A percentile compares a stretch with the other conserved stretches of the same genome.
phyloP scores from a whole-genome alignment of 495 filamentous ascomycete genomes.

The Podospora conica region DNA sequence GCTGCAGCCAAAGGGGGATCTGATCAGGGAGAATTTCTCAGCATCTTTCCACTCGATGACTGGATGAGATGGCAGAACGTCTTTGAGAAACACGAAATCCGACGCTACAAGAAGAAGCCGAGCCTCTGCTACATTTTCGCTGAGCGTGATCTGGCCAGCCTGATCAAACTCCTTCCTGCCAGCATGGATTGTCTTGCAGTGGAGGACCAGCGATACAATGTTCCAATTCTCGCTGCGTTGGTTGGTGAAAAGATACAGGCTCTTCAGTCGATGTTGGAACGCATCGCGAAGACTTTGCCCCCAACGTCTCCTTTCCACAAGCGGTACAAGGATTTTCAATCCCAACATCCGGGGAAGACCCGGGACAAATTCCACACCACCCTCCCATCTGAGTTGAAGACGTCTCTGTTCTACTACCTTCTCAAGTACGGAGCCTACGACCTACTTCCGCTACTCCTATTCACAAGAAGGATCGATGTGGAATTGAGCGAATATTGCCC shows the following conservation, averaged over 20 bases:
- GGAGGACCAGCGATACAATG: not conserved
- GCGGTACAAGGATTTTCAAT: not conserved
- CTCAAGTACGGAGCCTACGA: not conserved
- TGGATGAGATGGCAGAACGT: constrained; percentile 7
- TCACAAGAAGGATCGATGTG: not conserved
- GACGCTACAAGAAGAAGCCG: not conserved
- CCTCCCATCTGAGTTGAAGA: too few relatives aligned
- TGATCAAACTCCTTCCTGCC: not conserved
- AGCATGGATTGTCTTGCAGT: not conserved
- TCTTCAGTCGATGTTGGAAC: not conserved
- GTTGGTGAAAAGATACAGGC: constrained; percentile 5
- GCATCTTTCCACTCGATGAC: constrained; percentile 1
- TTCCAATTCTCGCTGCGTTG: constrained; percentile 7
- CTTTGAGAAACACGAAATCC: not conserved
- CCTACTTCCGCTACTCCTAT: not conserved
- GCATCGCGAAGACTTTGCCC: not conserved
- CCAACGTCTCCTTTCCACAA: not conserved
- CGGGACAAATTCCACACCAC: too few relatives aligned
- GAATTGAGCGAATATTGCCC: too few relatives aligned
- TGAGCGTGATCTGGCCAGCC: constrained; percentile 11
- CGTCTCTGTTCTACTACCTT: not conserved
- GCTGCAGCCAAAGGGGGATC: constrained; percentile 10
- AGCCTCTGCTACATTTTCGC: constrained; percentile 12
- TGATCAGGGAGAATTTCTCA: constrained; percentile 7
- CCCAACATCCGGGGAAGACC: too few relatives aligned